Evolutionary conservation across 192 early-diverging fungal genomes (phyloP).

Genomic region (Polychytrium aggregatum): DNA sequence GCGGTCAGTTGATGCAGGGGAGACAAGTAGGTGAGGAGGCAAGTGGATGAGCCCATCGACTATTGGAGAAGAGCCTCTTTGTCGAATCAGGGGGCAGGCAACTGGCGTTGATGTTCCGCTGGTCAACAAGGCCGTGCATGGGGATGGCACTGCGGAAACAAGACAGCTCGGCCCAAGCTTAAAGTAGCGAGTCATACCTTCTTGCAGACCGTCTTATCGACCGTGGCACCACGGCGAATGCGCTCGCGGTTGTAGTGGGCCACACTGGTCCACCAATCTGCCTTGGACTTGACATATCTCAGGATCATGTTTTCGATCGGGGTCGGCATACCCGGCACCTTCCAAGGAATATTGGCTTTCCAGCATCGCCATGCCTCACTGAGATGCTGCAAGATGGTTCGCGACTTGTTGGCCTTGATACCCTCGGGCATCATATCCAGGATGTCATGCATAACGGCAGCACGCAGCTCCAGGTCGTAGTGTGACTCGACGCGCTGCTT

Average conservation of each 20-base stretch:
- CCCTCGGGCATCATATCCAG: slow-evolving; percentile 99
- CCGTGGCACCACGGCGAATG: slow-evolving; percentile 94
- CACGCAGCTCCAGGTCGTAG: slow-evolving; percentile 94
- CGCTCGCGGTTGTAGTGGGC: slow-evolving; percentile 98
- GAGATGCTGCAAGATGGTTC: slow-evolving; percentile 91
- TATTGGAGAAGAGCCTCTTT: no score
- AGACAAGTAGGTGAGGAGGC: no score
- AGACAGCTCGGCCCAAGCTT: no score
- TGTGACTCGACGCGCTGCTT: slow-evolving; percentile 99
- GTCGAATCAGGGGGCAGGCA: no score
- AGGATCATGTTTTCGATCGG: slow-evolving; percentile 98
- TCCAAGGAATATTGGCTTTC: slow-evolving; percentile 99
- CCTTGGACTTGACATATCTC: slow-evolving; percentile 97
- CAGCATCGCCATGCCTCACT: slow-evolving; percentile 91
- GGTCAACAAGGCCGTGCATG: no score
- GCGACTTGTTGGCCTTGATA: slow-evolving; percentile 91
- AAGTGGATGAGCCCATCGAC: no score
- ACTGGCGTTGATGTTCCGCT: no score
- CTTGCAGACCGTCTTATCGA: slow-evolving; percentile 97
- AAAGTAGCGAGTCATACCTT: no score
- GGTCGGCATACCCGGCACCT: slow-evolving; percentile 93
- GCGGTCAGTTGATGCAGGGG: no score
- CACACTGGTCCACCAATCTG: slow-evolving; percentile 99
- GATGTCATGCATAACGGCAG: slow-evolving; percentile 98
- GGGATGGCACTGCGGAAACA: no score